Base-by-base conservation (phyloP, 768 basidiomycete species). In the Mycena crocata region DNA sequence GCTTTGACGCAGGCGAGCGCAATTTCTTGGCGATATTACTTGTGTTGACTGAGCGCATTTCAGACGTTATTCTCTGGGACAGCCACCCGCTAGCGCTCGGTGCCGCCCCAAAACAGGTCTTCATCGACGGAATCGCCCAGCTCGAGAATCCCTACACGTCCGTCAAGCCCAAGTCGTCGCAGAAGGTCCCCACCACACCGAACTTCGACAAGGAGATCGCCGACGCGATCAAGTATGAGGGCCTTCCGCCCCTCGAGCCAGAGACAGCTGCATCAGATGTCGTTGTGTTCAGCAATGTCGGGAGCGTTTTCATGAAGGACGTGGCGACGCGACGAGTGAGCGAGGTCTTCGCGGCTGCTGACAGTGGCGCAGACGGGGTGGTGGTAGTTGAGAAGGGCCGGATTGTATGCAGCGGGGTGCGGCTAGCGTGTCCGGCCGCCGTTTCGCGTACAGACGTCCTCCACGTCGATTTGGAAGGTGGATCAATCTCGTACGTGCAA, bases 111-210 rank as follows among this genome's bases (percentile, higher is more conserved):
- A 79, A 80, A 7, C 93, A 95, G 73, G 93, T 94, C 0, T 93
- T 87, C 76, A 89, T 95, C 58, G 95, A 96, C 69, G 94, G 94
- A 5, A 91, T 95, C 58, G 75, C 88, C 0, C 95, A 96, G 74
- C 70, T 83, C 30, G 64, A 74, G 5, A 40, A 75, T 5, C 80
- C 88, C 0, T 69, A 79, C 49, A 65, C 77, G 1, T 62, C 81
- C 2, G 60, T 66, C 5, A 93, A 92, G 74, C 83, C 86, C 0
- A 63, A 70, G 0, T 72, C 74, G 0, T 80, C 85, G 34, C 92
- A 93, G 68, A 57, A 76, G 21, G 77, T 82, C 0, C 90, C 92
- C 2, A 58, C 75, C 14, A 81, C 79, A 1, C 92, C 92, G 0
- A 82, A 88, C 65, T 94, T 85, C 72, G 86, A 89, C 37, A 77